Evolutionary conservation across 805 yeast genomes (phyloP).

Genomic region (Monosporozyma unispora): DNA sequence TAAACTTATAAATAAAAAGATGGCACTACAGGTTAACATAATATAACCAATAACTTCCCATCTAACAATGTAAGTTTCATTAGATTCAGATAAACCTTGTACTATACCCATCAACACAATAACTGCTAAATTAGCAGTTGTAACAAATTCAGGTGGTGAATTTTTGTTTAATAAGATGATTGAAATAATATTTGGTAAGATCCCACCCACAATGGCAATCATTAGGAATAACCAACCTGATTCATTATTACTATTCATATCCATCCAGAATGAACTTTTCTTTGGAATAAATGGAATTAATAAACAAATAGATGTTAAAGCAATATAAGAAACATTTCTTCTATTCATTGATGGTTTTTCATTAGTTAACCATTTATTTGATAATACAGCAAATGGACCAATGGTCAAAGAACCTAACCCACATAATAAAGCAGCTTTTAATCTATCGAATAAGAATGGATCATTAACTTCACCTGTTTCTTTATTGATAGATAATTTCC

Average conservation of each 20-base stretch:
- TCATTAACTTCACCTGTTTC: slow-evolving; percentile 29
- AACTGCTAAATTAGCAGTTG: slow-evolving; percentile 23
- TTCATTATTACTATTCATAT: slow-evolving; percentile 3
- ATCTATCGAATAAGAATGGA: slow-evolving; percentile 30
- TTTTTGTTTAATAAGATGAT: slow-evolving; percentile 18
- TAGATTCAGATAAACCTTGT: slow-evolving; percentile 25
- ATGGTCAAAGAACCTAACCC: slow-evolving; percentile 26
- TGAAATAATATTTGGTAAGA: slow-evolving; percentile 19
- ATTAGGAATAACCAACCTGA: slow-evolving; percentile 15
- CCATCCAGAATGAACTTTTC: not conserved
- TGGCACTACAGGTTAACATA: slow-evolving; percentile 19
- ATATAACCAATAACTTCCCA: slow-evolving; percentile 29
- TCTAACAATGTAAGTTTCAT: slow-evolving; percentile 23
- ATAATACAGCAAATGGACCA: slow-evolving; percentile 27
- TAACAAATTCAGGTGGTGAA: slow-evolving; percentile 22
- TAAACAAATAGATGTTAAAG: slow-evolving; percentile 14
- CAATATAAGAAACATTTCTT: slow-evolving; percentile 13
- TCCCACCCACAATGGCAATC: slow-evolving; percentile 18
- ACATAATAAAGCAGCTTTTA: slow-evolving; percentile 27
- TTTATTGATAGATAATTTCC: slow-evolving; percentile 26
- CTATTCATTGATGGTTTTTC: slow-evolving; percentile 2
- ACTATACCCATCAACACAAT: slow-evolving; percentile 24
- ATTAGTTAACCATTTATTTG: slow-evolving; percentile 23
- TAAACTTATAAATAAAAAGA: slow-evolving; percentile 12
- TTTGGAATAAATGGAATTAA: slow-evolving; percentile 19